Percentiles rank a stretch among this genome's conserved stretches.
These are phyloP conservation scores for Chaetomium fimeti DNA, from an alignment of 495 filamentous ascomycete species.

Conservation along the genomic window DNA sequence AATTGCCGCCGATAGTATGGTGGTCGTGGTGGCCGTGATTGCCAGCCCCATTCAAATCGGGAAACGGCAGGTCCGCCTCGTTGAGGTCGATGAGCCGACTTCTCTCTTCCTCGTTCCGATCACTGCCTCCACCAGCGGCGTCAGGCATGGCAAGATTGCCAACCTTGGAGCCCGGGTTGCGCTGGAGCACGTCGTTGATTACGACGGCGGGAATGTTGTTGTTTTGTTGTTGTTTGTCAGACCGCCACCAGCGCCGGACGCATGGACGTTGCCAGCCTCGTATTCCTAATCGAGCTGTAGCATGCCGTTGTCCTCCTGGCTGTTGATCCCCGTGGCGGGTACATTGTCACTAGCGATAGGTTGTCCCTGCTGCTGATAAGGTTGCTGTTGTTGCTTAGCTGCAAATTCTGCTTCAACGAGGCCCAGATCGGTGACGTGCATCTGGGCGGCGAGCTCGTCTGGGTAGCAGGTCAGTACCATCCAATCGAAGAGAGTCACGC, in stretches of 20 bases:
- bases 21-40: background rate
- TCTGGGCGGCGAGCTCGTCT: slow-evolving; percentile 31
- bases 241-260: background rate
- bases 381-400: slow-evolving; percentile 1
- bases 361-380: background rate
- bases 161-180: background rate
- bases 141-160: background rate
- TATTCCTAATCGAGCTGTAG: slow-evolving; percentile 25
- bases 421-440: slow-evolving; percentile 21
- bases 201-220: background rate
- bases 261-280: background rate
- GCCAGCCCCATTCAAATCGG: background rate
- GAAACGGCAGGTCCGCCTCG: background rate
- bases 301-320: slow-evolving; percentile 11
- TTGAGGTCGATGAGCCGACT: background rate
- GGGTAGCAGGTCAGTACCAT: slow-evolving; percentile 40
- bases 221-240: background rate
- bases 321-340: no score
- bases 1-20: background rate
- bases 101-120: background rate
- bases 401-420: background rate
- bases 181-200: background rate
- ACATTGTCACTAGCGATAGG: background rate
- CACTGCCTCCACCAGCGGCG: background rate
- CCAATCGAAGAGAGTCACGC: slow-evolving; percentile 41